A percentile compares a stretch with the other conserved stretches of the same genome.
Conservation (phyloP, 176 grass and related monocot species). For the Sorghum bicolor region DNA sequence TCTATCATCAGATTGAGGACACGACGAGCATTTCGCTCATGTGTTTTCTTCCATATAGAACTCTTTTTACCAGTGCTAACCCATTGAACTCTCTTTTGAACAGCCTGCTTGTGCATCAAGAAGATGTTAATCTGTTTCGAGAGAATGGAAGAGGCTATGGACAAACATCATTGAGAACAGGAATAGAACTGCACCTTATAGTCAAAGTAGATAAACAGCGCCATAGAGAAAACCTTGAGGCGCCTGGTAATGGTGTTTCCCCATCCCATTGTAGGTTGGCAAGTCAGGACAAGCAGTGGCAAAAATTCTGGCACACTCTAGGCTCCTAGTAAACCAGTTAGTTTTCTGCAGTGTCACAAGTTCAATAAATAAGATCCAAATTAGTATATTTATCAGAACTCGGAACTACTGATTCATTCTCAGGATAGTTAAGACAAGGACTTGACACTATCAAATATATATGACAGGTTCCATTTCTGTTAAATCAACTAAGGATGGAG, state of each 20-base stretch:
- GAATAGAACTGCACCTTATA: slow-evolving; percentile 59
- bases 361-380: slow-evolving; percentile 12
- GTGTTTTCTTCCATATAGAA: slow-evolving; percentile 71
- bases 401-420: background rate
- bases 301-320: background rate
- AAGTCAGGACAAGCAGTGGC: background rate
- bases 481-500: slow-evolving; percentile 1
- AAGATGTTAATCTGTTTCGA: slow-evolving; percentile 39
- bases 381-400: slow-evolving; percentile 4
- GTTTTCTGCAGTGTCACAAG: slow-evolving; percentile 26
- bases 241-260: slow-evolving; percentile 65
- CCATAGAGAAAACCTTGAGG: slow-evolving; percentile 74
- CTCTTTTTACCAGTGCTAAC: slow-evolving; percentile 55
- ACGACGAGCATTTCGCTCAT: slow-evolving; percentile 78
- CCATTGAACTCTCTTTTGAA: slow-evolving; percentile 86
- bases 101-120: slow-evolving; percentile 50
- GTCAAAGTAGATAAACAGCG: slow-evolving; percentile 71
- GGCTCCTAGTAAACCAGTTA: background rate
- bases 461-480: background rate
- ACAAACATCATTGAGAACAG: slow-evolving; percentile 20
- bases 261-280: slow-evolving; percentile 67
- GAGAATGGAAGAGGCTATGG: background rate
- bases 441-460: background rate
- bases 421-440: slow-evolving; percentile 3
- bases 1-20: slow-evolving; percentile 93